These are phyloP conservation scores for Creolimax fragrantissima DNA, from an alignment of 78 protist genomes.

Conservation along the genomic window DNA sequence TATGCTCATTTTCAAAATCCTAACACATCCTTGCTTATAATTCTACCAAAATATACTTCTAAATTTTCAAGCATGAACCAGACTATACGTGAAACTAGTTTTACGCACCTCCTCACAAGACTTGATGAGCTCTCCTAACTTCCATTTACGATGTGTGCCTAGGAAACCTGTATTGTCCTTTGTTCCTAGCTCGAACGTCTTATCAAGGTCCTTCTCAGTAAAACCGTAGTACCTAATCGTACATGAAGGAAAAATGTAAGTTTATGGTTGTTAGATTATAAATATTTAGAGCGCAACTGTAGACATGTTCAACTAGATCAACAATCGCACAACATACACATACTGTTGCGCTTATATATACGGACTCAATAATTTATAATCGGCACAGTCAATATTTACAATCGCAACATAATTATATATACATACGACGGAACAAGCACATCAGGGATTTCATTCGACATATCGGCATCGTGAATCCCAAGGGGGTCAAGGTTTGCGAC, in stretches of 20 bases:
- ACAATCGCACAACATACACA: too few relatives aligned
- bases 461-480: not conserved
- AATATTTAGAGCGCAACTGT: not conserved
- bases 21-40: too few relatives aligned
- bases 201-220: slow-evolving; percentile 10
- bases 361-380: not conserved
- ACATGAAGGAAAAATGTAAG: not conserved
- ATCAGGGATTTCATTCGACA: not conserved
- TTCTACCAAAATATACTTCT: too few relatives aligned
- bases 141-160: not conserved
- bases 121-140: not conserved
- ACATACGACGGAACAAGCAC: not conserved
- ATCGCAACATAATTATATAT: not conserved
- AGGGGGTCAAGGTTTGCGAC: slow-evolving; percentile 20
- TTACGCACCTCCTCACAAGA: not conserved
- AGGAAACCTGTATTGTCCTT: not conserved
- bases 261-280: not conserved
- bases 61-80: too few relatives aligned
- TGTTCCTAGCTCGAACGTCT: not conserved
- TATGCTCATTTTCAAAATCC: too few relatives aligned
- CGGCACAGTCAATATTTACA: too few relatives aligned
- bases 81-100: too few relatives aligned
- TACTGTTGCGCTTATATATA: not conserved
- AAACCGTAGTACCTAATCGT: not conserved
- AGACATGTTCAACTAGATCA: too few relatives aligned